Evolutionary conservation across 2,329 filamentous ascomycete species (phyloP), one percentile per base, ranked within the genome.

Genomic region (Chalara sp.): DNA sequence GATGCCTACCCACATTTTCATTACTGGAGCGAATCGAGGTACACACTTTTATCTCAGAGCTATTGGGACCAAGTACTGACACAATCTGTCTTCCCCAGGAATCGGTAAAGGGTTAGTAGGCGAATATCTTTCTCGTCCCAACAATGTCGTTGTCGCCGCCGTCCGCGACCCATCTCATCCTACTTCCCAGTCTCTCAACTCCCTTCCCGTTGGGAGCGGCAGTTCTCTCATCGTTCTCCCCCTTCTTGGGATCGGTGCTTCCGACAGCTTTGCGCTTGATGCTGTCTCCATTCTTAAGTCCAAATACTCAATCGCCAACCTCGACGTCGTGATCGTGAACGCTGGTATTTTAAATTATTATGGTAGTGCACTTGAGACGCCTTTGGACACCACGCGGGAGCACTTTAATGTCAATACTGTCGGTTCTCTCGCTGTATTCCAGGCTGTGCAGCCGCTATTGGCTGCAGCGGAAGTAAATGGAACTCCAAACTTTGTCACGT

Each of bases 261-360:
- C 60, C 1, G 69, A 71, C 53, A 56, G 70, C 0, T 52, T 59
- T 1, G 54, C 58, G n/a, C 21, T 21, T 21, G 21, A 21, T 21
- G 70, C 70, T 1, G 62, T 70, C 1, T 43, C 63, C 13, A 54
- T 62, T 2, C 57, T 73, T 0, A 35, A 49, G 2, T 54, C 66
- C 10, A 48, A 58, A 47, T 65, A 64, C 4, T 21, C 21, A 21
- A 72, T 79, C 54, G 56, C 62, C 6, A 59, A 67, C 32, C 53
- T 80, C 2, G 76, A 80, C 54, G 59, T 76, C 7, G 68, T 80
- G 4, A 71, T 80, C 46, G 72, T 75, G 35, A 80, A 80, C 58
- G 75, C 76, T 0, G 76, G 68, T n/a, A 68, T 74, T 11, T 57
- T 58, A 2, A 60, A 63, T 5, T 37, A 54, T 5, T 71, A 53